Evolutionary conservation across 1,284 basidiomycete species (phyloP).

Genomic region (Coriolopsis trogii): DNA sequence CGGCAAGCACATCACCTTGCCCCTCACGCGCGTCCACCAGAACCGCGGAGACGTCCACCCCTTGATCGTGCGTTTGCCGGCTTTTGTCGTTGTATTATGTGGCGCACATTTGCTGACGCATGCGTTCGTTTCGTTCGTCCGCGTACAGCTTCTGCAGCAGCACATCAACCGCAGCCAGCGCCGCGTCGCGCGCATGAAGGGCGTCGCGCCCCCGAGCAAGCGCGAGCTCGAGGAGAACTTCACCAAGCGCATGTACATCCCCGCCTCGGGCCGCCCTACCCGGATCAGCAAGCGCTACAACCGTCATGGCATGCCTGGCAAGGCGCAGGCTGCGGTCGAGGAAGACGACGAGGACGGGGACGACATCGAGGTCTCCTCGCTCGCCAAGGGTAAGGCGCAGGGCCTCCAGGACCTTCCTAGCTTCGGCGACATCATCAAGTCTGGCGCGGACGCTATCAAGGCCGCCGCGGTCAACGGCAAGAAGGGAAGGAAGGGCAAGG

Average conservation of each 20-base stretch:
- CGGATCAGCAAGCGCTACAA: conserved; percentile 40
- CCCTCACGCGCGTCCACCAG: conserved; percentile 51
- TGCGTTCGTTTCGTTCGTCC: too few relatives aligned
- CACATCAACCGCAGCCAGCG: conserved; percentile 67
- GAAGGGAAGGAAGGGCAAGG: conserved; percentile 18
- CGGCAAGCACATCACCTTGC: conserved; percentile 52
- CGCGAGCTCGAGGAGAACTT: conserved; percentile 54
- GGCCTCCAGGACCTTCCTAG: too few relatives aligned
- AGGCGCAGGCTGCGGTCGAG: conserved; percentile 9
- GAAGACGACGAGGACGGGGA: conserved; percentile 10
- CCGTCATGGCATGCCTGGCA: conserved; percentile 27
- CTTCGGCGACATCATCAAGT: too few relatives aligned
- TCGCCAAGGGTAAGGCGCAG: conserved; percentile 23
- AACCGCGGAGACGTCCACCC: conserved; percentile 55
- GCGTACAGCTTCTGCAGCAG: conserved; percentile 65
- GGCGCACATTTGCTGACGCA: too few relatives aligned
- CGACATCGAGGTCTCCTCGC: neutral
- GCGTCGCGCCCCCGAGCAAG: conserved; percentile 52
- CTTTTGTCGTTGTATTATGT: neutral
- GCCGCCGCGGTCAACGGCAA: conserved; percentile 9
- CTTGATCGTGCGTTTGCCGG: conserved; percentile 65
- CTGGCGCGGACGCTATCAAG: conserved; percentile 2
- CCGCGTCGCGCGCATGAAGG: conserved; percentile 72
- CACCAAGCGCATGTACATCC: conserved; percentile 51
- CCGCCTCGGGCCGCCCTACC: conserved; percentile 24